These are phyloP conservation scores for Vicia villosa DNA, from an alignment of 306 rosid species.

Conservation along the genomic window DNA sequence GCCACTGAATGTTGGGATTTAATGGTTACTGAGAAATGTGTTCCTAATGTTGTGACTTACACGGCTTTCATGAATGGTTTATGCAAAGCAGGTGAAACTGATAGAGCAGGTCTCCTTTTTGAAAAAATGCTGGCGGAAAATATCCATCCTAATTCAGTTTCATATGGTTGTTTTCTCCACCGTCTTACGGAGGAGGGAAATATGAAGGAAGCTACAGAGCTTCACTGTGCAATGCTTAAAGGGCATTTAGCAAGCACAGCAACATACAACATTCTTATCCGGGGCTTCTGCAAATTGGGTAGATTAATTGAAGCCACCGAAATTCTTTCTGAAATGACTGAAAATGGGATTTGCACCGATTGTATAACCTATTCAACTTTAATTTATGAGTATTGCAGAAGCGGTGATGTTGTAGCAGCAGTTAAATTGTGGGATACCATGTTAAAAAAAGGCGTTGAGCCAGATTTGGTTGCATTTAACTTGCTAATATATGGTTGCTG, in stretches of 20 bases:
- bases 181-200: conserved; percentile 67
- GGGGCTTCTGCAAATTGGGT: conserved; percentile 83
- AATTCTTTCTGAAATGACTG: conserved; percentile 66
- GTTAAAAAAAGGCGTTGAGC: conserved; percentile 77
- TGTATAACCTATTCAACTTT: conserved; percentile 85
- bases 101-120: conserved; percentile 64
- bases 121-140: conserved; percentile 57
- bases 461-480: conserved; percentile 74
- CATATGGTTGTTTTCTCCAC: conserved; percentile 86
- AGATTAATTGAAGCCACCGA: conserved; percentile 70
- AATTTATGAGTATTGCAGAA: conserved; percentile 73
- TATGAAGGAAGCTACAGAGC: conserved; percentile 73
- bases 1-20: conserved; percentile 72
- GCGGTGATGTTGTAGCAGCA: conserved; percentile 69
- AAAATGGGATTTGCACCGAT: conserved; percentile 69
- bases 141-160: conserved; percentile 64
- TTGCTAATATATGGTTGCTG: conserved; percentile 84
- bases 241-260: conserved; percentile 69
- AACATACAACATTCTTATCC: conserved; percentile 79
- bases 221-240: conserved; percentile 71
- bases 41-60: conserved; percentile 80
- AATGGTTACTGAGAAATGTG: conserved; percentile 73
- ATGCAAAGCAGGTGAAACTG: conserved; percentile 72
- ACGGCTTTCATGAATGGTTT: conserved; percentile 85
- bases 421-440: conserved; percentile 71